Conservation (phyloP, 257 asterid species). For the Rhazya stricta region DNA sequence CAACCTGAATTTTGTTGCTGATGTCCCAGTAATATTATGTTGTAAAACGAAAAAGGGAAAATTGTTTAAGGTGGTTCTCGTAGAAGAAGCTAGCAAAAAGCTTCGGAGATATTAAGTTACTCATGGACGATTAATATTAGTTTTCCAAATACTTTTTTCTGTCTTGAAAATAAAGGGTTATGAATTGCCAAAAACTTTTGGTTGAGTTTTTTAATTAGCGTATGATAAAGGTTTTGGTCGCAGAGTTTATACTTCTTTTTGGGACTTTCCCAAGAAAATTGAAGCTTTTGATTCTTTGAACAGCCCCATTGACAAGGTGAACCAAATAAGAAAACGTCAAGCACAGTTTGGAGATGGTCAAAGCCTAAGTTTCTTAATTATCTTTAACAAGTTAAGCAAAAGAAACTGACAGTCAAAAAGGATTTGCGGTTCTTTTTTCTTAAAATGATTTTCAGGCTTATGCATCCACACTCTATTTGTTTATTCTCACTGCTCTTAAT, state of each 20-base stretch:
- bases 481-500: background rate
- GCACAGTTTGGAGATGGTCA: background rate
- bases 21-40: background rate
- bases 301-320: background rate
- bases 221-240: background rate
- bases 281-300: background rate
- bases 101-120: background rate
- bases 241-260: background rate
- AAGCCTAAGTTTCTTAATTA: background rate
- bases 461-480: background rate
- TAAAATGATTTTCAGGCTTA: background rate
- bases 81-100: background rate
- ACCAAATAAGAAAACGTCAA: background rate
- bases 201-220: background rate
- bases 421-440: background rate
- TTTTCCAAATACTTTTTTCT: background rate
- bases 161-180: background rate
- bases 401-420: background rate
- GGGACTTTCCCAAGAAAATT: background rate
- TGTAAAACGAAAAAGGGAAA: background rate
- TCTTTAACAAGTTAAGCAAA: background rate
- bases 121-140: background rate
- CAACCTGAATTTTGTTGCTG: background rate
- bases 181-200: background rate
- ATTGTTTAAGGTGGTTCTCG: background rate